These are phyloP conservation scores for Podila verticillata DNA, from an alignment of 192 early-diverging fungal species.

Conservation along the genomic window DNA sequence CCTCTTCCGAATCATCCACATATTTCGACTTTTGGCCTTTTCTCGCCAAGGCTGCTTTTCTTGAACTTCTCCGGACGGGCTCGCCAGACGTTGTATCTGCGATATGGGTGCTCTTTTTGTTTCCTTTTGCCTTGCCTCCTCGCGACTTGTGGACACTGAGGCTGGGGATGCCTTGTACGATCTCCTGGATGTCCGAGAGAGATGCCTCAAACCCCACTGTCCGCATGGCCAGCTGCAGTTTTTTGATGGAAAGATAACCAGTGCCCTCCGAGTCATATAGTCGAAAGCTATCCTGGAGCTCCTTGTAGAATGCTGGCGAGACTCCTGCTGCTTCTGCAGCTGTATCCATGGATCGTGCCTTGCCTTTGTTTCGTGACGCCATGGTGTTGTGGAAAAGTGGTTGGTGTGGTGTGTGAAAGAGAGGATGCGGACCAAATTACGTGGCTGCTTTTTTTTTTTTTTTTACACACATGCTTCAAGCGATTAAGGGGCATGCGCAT, in stretches of 20 bases:
- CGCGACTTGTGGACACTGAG: slow-evolving; percentile 21
- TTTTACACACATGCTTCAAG: too few species aligned
- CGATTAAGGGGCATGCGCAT: too few species aligned
- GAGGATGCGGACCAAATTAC: too few species aligned
- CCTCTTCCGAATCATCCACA: slow-evolving; percentile 23
- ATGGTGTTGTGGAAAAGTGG: background rate
- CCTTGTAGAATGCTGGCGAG: slow-evolving; percentile 20
- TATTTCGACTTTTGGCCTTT: slow-evolving; percentile 24
- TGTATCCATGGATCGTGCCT: background rate
- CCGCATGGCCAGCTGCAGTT: slow-evolving; percentile 33
- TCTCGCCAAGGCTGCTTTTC: slow-evolving; percentile 4
- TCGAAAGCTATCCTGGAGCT: slow-evolving; percentile 27
- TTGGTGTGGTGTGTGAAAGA: background rate
- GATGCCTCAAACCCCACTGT: slow-evolving; percentile 45
- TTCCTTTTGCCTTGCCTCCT: background rate
- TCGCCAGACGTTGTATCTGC: background rate
- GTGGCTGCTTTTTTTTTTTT: too few species aligned
- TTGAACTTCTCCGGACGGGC: slow-evolving; percentile 4
- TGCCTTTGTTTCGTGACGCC: background rate
- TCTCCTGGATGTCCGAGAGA: slow-evolving; percentile 18
- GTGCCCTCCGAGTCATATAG: slow-evolving; percentile 22
- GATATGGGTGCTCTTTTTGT: too few species aligned
- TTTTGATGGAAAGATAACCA: slow-evolving; percentile 14
- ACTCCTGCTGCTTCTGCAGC: background rate
- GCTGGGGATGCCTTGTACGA: slow-evolving; percentile 17